phyloP scores from a whole-genome alignment of 2,329 filamentous ascomycete genomes.

The Plenodomus biglobosus region DNA sequence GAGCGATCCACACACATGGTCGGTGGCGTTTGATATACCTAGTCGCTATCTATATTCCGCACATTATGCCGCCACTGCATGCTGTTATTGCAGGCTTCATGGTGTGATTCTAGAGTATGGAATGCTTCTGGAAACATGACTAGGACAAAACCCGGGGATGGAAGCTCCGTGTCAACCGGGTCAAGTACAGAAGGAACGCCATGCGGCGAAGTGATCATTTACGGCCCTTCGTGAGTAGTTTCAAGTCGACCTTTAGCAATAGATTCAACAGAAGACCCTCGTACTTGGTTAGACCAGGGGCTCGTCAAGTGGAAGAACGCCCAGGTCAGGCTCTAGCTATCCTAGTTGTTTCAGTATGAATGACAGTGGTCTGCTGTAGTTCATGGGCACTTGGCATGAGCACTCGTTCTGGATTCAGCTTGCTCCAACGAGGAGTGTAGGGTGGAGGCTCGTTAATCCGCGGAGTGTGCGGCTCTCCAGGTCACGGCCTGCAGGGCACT shows the following conservation, averaged over 20 bases:
- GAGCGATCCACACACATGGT: constrained; percentile 15
- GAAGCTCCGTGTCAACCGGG: background rate
- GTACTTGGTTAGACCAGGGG: background rate
- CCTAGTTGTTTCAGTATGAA: no score
- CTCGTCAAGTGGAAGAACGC: no score
- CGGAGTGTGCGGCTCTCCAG: no score
- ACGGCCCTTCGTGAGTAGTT: background rate
- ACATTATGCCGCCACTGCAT: constrained; percentile 3
- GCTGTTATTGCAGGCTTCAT: constrained; percentile 2
- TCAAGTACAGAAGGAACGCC: constrained; percentile 1
- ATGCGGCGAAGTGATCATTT: background rate
- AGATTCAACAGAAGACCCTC: background rate
- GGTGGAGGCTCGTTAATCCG: no score
- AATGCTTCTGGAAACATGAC: constrained; percentile 25
- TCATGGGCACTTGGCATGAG: no score
- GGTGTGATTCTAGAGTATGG: constrained; percentile 9
- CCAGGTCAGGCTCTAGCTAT: no score
- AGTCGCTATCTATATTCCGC: constrained; percentile 12
- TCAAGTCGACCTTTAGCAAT: background rate
- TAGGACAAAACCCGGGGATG: constrained; percentile 5
- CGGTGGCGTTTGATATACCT: constrained; percentile 8
- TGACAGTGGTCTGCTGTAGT: no score
- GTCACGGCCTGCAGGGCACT: background rate
- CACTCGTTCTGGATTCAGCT: background rate
- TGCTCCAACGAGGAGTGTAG: no score